Conservation (phyloP, 2,329 filamentous ascomycete genomes). For the Diaporthe capsici region DNA sequence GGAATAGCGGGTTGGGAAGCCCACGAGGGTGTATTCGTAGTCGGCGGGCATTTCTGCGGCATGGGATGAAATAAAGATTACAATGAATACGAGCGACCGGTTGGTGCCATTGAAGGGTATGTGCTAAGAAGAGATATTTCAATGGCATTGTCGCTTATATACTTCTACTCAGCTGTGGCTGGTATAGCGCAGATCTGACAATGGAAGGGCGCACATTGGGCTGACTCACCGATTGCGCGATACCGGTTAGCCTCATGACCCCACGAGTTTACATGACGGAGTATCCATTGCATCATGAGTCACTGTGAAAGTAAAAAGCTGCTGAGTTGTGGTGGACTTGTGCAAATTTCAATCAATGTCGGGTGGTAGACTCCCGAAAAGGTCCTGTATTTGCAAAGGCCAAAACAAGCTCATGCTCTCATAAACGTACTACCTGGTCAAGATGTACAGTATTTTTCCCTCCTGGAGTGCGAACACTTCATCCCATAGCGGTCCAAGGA, state of each 20-base stretch:
- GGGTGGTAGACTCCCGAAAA: no score
- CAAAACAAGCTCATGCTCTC: background rate
- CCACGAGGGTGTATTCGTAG: background rate
- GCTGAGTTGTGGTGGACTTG: background rate
- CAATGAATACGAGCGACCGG: background rate
- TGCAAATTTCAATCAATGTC: background rate
- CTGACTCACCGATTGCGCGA: background rate
- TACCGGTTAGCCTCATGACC: background rate
- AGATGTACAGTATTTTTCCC: no score
- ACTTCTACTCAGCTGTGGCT: background rate
- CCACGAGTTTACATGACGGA: background rate
- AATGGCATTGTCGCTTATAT: background rate
- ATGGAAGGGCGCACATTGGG: background rate
- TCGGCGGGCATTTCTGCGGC: background rate
- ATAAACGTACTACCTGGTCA: background rate
- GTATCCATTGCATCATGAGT: background rate
- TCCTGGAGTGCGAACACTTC: no score
- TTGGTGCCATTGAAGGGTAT: background rate
- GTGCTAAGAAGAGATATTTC: background rate
- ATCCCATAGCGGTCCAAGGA: background rate
- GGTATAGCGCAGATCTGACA: background rate
- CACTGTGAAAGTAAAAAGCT: background rate
- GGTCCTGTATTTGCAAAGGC: background rate
- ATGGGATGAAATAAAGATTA: background rate
- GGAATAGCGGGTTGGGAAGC: slow-evolving; percentile 5